These are phyloP conservation scores for Calonectria pseudoturangicola DNA, from an alignment of 2,329 filamentous ascomycete genomes.

Conservation along the genomic window DNA sequence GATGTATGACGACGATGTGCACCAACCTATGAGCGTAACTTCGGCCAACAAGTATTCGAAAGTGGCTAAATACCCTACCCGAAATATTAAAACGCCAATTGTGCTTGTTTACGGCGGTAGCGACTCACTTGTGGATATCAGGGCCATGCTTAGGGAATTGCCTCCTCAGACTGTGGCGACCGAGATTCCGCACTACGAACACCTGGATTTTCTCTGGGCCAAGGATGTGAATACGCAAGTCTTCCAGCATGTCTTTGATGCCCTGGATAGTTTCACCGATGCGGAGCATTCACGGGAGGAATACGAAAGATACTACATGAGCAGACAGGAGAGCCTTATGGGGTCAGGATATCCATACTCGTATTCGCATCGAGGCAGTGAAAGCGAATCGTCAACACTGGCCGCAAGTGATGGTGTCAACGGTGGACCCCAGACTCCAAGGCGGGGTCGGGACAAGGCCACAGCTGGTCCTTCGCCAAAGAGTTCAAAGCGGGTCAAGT, in stretches of 20 bases:
- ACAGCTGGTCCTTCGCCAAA: slow-evolving; percentile 45
- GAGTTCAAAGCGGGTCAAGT: slow-evolving; percentile 43
- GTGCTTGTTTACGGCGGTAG: slow-evolving; percentile 95
- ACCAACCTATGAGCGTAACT: slow-evolving; percentile 82
- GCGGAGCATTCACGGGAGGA: slow-evolving; percentile 76
- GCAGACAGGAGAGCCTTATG: slow-evolving; percentile 70
- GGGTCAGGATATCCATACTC: slow-evolving; percentile 58
- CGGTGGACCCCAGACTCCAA: slow-evolving; percentile 46
- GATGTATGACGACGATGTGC: slow-evolving; percentile 98
- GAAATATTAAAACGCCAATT: slow-evolving; percentile 97
- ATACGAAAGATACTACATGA: slow-evolving; percentile 74
- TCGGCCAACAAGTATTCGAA: slow-evolving; percentile 92
- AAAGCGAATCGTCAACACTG: slow-evolving; percentile 61
- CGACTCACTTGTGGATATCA: slow-evolving; percentile 95
- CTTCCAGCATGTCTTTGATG: slow-evolving; percentile 93
- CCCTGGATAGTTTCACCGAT: slow-evolving; percentile 82
- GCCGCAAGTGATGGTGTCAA: slow-evolving; percentile 50
- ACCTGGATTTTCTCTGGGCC: slow-evolving; percentile 97
- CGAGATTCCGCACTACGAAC: slow-evolving; percentile 94
- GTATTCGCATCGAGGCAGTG: slow-evolving; percentile 57
- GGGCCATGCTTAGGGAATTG: slow-evolving; percentile 91
- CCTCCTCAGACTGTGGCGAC: slow-evolving; percentile 89
- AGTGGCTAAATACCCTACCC: slow-evolving; percentile 95
- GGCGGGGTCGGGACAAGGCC: slow-evolving; percentile 55
- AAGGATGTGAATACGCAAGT: slow-evolving; percentile 88